Conservation (phyloP, 176 grass and related monocot genomes). For the Musa itinerans region DNA sequence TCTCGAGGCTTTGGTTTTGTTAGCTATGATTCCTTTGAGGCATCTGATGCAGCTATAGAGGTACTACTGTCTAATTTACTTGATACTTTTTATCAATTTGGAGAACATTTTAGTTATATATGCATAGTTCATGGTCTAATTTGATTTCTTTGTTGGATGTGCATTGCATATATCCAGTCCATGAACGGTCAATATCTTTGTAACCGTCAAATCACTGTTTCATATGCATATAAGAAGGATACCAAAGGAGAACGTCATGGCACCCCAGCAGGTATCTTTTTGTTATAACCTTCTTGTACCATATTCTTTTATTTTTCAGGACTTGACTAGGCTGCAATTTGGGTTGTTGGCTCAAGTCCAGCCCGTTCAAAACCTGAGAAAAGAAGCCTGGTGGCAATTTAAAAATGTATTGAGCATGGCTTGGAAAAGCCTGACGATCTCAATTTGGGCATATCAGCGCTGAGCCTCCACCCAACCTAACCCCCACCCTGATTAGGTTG, state of each 20-base stretch:
- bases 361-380: neutral
- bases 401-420: neutral
- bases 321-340: neutral
- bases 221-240: conserved; percentile 95
- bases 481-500: neutral
- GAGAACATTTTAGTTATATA: neutral
- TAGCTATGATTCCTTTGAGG: conserved; percentile 97
- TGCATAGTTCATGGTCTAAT: neutral
- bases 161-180: conserved; percentile 29
- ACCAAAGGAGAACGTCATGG: conserved; percentile 89
- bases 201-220: conserved; percentile 83
- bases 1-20: conserved; percentile 92
- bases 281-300: neutral
- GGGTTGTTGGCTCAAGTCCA: neutral
- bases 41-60: conserved; percentile 96
- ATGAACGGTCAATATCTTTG: conserved; percentile 95
- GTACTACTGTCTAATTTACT: conserved; percentile 26
- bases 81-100: neutral
- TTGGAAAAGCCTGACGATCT: neutral
- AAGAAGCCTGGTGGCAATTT: neutral
- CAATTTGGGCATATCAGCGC: neutral
- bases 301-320: neutral
- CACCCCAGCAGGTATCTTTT: conserved; percentile 64
- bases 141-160: neutral
- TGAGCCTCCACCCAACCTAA: neutral